Base-by-base conservation (phyloP, 768 basidiomycete genomes). In the Amanita exitialis region DNA sequence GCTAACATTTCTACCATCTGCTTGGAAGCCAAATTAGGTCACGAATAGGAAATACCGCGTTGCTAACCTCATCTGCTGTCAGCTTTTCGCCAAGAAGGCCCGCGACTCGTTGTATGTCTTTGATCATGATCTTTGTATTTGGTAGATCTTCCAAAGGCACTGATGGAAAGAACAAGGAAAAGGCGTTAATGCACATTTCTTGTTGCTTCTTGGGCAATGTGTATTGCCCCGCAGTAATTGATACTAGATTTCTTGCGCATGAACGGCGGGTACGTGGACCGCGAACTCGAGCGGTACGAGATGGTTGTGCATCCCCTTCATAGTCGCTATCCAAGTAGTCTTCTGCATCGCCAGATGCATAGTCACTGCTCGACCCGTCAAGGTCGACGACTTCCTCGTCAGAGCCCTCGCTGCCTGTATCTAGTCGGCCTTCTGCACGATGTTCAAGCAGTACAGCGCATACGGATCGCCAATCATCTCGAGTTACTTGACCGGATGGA, bases 1-100 rank as follows among this genome's bases (percentile, higher is more conserved):
- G 77, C 74, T 1, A 92, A 69, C 88, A 90, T 91, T 52, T 90
- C 86, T 2, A 82, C 57, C 57, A 88, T 82, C 89, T 90, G 36
- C 25, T 32, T 45, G 44, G 41, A 32, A 12, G 28, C 7, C 20
- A 9, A 34, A 35, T 44, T 5, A 21, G 13, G 37, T 10, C 23
- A 36, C 8, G 27, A 4, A 47, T 6, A 20, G 6, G 10, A 10
- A 10, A 9, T 16, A 27, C 5, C 16, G 20, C 23, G 6, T 21
- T 36, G 58, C 77, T 38, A 44, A 86, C 89, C 69, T 91, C 84
- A n/a, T 87, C 83, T 1, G 77, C 69, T 52, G 81, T 87, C 39
- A 87, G 65, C 57, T 78, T 83, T 62, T 88, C 86, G 38, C 82
- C 81, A 35, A 91, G 70, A 35, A 82, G 57, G n/a, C 69, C 69